These are phyloP conservation scores for Botrytis tulipae DNA, from an alignment of 2,329 filamentous ascomycete species.

Conservation along the genomic window DNA sequence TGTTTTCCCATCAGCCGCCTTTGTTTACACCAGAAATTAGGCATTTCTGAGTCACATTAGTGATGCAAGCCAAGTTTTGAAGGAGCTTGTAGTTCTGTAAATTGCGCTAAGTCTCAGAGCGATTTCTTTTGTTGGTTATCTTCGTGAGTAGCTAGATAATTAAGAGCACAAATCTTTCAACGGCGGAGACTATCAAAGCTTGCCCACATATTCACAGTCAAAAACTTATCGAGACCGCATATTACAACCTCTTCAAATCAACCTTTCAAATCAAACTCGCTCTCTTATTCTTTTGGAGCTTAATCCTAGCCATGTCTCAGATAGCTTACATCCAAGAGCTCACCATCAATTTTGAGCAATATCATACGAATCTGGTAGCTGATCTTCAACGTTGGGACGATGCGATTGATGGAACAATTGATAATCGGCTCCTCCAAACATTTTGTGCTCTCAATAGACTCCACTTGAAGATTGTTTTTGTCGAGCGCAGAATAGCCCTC, in stretches of 20 bases:
- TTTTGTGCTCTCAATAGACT: not conserved
- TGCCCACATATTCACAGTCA: not conserved
- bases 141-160: not conserved
- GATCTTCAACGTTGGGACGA: not conserved
- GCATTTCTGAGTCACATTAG: not conserved
- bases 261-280: not conserved
- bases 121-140: not conserved
- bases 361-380: not conserved
- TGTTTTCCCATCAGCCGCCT: no score
- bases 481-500: not conserved
- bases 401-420: not conserved
- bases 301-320: not conserved
- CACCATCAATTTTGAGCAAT: not conserved
- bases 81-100: not conserved
- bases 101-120: not conserved
- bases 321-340: not conserved
- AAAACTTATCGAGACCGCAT: not conserved
- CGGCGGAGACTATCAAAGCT: not conserved
- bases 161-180: not conserved
- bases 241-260: not conserved
- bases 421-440: not conserved
- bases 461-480: not conserved
- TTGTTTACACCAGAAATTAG: not conserved
- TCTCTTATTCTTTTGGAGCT: no score
- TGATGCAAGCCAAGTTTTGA: not conserved